Percentiles rank a stretch among this genome's conserved stretches.
phyloP scores from a whole-genome alignment of 2,329 filamentous ascomycete species.

The Diaporthe citri region DNA sequence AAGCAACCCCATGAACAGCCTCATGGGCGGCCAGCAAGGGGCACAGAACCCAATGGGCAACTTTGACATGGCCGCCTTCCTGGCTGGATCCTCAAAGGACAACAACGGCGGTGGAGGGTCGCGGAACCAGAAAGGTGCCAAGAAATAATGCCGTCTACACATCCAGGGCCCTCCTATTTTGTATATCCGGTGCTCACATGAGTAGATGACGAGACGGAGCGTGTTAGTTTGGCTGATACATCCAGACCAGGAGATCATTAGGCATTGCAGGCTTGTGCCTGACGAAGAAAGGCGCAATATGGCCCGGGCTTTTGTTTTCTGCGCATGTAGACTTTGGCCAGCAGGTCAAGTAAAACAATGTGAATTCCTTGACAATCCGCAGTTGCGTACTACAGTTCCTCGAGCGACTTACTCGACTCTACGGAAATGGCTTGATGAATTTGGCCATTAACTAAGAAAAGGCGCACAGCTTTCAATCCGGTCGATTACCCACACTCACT shows the following conservation, averaged over 20 bases:
- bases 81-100: slow-evolving; percentile 65
- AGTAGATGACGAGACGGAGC: background rate
- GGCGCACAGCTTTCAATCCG: background rate
- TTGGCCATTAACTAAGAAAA: background rate
- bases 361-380: background rate
- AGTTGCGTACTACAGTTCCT: background rate
- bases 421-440: background rate
- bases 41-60: slow-evolving; percentile 60
- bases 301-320: background rate
- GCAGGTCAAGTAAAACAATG: background rate
- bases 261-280: background rate
- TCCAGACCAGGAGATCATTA: background rate
- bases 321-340: background rate
- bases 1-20: slow-evolving; percentile 73
- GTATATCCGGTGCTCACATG: background rate
- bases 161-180: background rate
- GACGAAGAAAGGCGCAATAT: background rate
- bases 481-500: background rate
- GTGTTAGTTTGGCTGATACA: background rate
- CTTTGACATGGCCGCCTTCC: slow-evolving; percentile 74
- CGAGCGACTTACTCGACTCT: background rate
- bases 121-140: slow-evolving; percentile 17
- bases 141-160: background rate
- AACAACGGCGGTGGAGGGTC: slow-evolving; percentile 49
- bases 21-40: slow-evolving; percentile 57